Evolutionary conservation across 306 rosid species (phyloP).

Genomic region (Spatholobus suberectus): DNA sequence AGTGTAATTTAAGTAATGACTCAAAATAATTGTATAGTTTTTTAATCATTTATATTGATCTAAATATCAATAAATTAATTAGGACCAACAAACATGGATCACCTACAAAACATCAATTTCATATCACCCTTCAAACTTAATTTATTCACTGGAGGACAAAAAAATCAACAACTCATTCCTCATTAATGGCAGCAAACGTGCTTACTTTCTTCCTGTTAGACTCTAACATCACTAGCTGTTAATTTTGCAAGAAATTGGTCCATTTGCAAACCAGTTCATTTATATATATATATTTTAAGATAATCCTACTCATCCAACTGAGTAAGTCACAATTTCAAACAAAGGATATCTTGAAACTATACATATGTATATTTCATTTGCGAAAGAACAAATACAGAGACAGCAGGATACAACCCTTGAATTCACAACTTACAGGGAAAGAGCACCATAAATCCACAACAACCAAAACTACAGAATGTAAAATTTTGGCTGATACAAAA

Average conservation of each 20-base stretch:
- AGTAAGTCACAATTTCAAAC: background rate
- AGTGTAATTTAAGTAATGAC: background rate
- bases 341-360: background rate
- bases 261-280: background rate
- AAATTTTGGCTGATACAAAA: constrained; percentile 11
- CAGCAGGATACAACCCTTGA: constrained; percentile 7
- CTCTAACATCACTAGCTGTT: background rate
- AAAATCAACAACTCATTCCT: background rate
- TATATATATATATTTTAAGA: background rate
- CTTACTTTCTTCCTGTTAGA: background rate
- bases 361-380: background rate
- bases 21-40: background rate
- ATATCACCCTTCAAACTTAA: background rate
- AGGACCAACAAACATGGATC: background rate
- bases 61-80: background rate
- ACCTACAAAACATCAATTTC: background rate
- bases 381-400: background rate
- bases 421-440: constrained; percentile 26
- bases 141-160: background rate
- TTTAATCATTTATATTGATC: background rate
- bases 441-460: constrained; percentile 11
- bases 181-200: background rate
- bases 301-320: background rate
- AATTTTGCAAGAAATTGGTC: background rate
- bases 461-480: background rate